Evolutionary conservation across 2,329 filamentous ascomycete species (phyloP).

Genomic region (Alternaria sp.): DNA sequence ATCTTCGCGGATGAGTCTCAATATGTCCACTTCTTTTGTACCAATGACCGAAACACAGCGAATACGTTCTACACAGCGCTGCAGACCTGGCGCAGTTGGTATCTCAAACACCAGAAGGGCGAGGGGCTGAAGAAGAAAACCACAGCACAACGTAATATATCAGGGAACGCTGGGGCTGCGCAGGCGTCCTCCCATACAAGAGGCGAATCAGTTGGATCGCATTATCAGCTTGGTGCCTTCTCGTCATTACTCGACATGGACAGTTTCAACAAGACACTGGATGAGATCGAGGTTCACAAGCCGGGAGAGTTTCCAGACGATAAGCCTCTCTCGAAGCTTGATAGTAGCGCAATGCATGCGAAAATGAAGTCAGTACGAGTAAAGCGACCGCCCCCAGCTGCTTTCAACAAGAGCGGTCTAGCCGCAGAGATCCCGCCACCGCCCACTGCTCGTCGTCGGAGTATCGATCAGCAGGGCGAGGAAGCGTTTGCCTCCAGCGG

Average conservation of each 20-base stretch:
- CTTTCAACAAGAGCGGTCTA: slow-evolving; percentile 33
- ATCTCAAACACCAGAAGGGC: slow-evolving; percentile 77
- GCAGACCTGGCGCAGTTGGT: slow-evolving; percentile 91
- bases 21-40: slow-evolving; percentile 91
- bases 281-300: slow-evolving; percentile 34
- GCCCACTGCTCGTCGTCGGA: slow-evolving; percentile 29
- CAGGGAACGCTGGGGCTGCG: slow-evolving; percentile 26
- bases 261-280: slow-evolving; percentile 60
- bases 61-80: slow-evolving; percentile 74
- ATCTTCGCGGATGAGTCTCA: slow-evolving; percentile 84
- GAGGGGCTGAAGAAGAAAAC: slow-evolving; percentile 57
- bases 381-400: slow-evolving; percentile 48
- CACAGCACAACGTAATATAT: slow-evolving; percentile 34
- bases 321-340: slow-evolving; percentile 32
- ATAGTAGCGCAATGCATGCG: slow-evolving; percentile 41
- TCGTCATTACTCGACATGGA: slow-evolving; percentile 72
- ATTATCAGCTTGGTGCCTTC: slow-evolving; percentile 72
- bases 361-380: slow-evolving; percentile 50
- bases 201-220: slow-evolving; percentile 54
- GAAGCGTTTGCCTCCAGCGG: slow-evolving; percentile 58
- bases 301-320: slow-evolving; percentile 40
- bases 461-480: slow-evolving; percentile 34
- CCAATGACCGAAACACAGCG: slow-evolving; percentile 73
- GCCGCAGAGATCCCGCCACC: slow-evolving; percentile 27
- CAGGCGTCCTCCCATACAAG: slow-evolving; percentile 36